Conservation (phyloP, 176 grass and related monocot species). For the Lolium rigidum region DNA sequence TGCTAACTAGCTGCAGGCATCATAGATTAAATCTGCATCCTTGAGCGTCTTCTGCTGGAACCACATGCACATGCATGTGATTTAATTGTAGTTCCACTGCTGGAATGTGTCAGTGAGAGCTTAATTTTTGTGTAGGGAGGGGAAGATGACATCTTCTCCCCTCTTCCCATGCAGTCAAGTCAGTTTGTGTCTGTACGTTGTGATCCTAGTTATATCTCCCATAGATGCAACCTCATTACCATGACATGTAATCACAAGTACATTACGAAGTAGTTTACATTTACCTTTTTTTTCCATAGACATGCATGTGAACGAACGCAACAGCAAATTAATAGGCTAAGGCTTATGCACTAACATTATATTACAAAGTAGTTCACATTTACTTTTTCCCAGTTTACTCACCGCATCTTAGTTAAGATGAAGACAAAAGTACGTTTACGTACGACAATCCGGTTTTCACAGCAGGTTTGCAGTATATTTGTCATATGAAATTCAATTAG, state of each 20-base stretch:
- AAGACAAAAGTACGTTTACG: background rate
- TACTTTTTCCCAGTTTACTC: slow-evolving; percentile 3
- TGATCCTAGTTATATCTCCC: slow-evolving; percentile 28
- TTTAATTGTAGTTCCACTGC: slow-evolving; percentile 47
- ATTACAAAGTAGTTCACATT: background rate
- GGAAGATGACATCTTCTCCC: slow-evolving; percentile 47
- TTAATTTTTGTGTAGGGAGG: slow-evolving; percentile 26
- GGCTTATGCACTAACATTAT: background rate
- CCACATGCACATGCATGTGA: slow-evolving; percentile 33
- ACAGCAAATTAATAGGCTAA: background rate
- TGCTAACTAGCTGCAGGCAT: slow-evolving; percentile 39
- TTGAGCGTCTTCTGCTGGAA: slow-evolving; percentile 38
- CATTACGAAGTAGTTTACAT: background rate
- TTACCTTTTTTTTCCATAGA: no score
- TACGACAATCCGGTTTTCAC: no score
- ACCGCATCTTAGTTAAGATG: slow-evolving; percentile 1
- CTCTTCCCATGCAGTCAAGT: slow-evolving; percentile 44
- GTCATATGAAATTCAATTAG: background rate
- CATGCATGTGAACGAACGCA: slow-evolving; percentile 7
- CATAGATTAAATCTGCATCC: slow-evolving; percentile 37
- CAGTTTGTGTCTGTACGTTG: slow-evolving; percentile 40
- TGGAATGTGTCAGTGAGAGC: slow-evolving; percentile 50
- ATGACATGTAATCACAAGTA: slow-evolving; percentile 5
- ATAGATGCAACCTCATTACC: background rate
- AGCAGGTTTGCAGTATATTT: no score